These are phyloP conservation scores for Auriculariales sp. DNA, from an alignment of 768 basidiomycete genomes.

Conservation along the genomic window DNA sequence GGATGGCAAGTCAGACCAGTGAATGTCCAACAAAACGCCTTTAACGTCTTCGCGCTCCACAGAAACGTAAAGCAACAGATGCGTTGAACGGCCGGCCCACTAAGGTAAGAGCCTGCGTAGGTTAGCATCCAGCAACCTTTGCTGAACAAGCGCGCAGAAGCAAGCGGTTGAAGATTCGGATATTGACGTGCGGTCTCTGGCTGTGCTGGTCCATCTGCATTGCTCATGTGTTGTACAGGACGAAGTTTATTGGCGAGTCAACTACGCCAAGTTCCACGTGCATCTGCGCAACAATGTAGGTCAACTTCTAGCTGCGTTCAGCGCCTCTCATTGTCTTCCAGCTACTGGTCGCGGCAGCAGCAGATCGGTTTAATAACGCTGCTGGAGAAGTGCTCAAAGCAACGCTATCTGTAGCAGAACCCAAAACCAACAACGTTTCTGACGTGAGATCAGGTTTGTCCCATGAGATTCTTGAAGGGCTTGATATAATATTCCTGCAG, in stretches of 20 bases:
- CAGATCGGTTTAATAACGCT: slow-evolving; percentile 66
- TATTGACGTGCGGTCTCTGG: slow-evolving; percentile 48
- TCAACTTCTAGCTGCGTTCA: slow-evolving; percentile 1
- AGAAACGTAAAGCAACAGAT: slow-evolving; percentile 12
- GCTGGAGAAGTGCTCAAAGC: slow-evolving; percentile 62
- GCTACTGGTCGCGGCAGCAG: slow-evolving; percentile 65
- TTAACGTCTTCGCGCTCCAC: no score
- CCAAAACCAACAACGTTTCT: slow-evolving; percentile 40
- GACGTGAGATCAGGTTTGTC: slow-evolving; percentile 50
- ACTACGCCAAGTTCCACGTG: slow-evolving; percentile 76
- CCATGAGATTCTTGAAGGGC: no score
- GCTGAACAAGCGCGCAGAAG: slow-evolving; percentile 24
- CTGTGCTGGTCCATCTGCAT: background rate
- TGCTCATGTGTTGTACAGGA: slow-evolving; percentile 27
- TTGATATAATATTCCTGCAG: slow-evolving; percentile 28
- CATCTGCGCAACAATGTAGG: slow-evolving; percentile 76
- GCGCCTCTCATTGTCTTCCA: slow-evolving; percentile 17
- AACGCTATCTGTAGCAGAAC: slow-evolving; percentile 53
- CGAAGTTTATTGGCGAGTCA: slow-evolving; percentile 67
- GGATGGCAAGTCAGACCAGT: slow-evolving; percentile 56
- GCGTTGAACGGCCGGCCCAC: slow-evolving; percentile 21
- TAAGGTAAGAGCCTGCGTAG: slow-evolving; percentile 28
- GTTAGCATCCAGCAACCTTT: background rate
- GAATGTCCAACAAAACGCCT: no score
- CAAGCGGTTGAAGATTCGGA: slow-evolving; percentile 37